Conservation (phyloP, 257 asterid genomes). For the Solanum etuberosum region DNA sequence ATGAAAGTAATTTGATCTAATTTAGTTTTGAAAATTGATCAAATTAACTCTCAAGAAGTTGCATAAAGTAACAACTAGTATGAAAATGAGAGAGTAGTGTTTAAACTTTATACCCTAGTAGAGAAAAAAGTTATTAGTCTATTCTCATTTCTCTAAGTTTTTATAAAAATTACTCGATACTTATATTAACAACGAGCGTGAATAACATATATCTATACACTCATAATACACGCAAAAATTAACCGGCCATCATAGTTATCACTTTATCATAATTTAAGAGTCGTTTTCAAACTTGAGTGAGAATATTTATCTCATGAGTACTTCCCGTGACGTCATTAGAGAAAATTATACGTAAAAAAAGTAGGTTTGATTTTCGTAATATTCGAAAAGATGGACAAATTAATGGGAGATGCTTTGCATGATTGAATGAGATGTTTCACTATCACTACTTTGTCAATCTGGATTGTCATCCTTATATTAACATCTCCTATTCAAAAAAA, state of each 20-base stretch:
- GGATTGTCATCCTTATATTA: background rate
- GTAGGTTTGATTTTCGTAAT: background rate
- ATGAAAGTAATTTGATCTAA: too few relatives aligned
- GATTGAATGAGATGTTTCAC: constrained; percentile 6
- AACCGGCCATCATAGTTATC: background rate
- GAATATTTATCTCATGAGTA: background rate
- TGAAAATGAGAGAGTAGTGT: too few relatives aligned
- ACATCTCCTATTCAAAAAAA: background rate
- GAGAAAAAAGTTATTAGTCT: too few relatives aligned
- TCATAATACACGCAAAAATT: too few relatives aligned
- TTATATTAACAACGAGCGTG: too few relatives aligned
- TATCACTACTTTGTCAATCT: background rate
- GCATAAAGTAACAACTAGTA: too few relatives aligned
- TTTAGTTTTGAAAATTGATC: too few relatives aligned
- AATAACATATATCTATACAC: too few relatives aligned
- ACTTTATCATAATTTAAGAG: background rate
- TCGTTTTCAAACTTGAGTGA: background rate
- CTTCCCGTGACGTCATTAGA: background rate
- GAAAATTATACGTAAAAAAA: background rate
- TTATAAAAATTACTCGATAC: too few relatives aligned
- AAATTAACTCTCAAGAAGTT: background rate
- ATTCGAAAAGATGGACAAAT: constrained; percentile 4
- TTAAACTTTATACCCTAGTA: too few relatives aligned
- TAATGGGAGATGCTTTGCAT: constrained; percentile 3
- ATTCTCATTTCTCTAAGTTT: background rate